Evolutionary conservation across 225 moss, liverwort and hornwort species (phyloP), one percentile per base, ranked within the genome.

Genomic region (Lunularia cruciata): DNA sequence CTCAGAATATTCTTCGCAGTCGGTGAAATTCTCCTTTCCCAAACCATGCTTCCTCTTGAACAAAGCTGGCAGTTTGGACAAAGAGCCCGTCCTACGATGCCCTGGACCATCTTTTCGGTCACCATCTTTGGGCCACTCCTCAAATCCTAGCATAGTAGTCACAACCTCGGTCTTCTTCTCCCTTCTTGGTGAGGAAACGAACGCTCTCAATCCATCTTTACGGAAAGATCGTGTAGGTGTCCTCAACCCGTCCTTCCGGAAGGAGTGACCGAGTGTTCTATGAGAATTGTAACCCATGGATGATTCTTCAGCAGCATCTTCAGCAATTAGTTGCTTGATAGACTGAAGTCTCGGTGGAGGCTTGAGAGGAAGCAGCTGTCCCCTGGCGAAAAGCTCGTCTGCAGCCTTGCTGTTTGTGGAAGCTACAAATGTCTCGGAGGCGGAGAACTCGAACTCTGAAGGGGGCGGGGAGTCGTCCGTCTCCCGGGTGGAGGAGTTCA

Each of bases 311-410:
- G 40, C 33, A 25, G 70, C 77, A 10, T 77, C 46, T 8, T 43
- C 71, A 38, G 77, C 47, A 22, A 72, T 63, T 30, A 82, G 77
- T 53, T 81, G 73, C 52, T 70, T 77, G 45, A 81, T 70, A 4
- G 77, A 77, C 28, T 73, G 76, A 65, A 77, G 70, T 22, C 81
- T 60, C 13, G 81, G 81, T 1, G 81, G 81, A 42, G 81, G 81
- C 47, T 74, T 82, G 3, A 82, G 81, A 2, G 70, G 73, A 15
- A 69, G 28, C 30, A 70, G 33, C 22, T 63, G 43, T 13, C 72
- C 58, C 20, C 57, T 47, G 35, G 35, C 23, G 64, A 65, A 73
- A 40, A 59, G 36, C n/a, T 60, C 65, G 35, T 67, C 35, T n/a
- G 39, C 54, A 8, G 47, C 8, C 46, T 68, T 38, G 19, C 23